Base-by-base conservation (phyloP, 495 filamentous ascomycete species). In the Hypoxylon subgilvum region DNA sequence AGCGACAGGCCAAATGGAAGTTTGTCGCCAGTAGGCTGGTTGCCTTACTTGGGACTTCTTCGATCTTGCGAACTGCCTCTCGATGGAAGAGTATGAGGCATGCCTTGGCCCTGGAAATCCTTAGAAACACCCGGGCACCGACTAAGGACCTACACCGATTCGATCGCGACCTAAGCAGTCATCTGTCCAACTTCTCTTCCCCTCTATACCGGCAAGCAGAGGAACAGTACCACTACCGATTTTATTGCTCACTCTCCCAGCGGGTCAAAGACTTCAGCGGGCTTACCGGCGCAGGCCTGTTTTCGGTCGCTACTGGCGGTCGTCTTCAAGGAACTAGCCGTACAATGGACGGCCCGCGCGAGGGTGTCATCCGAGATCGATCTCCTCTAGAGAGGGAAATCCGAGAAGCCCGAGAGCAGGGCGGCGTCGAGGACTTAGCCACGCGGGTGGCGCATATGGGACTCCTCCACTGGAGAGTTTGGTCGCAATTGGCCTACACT, bases 391-490 rank as follows among this genome's bases (percentile, higher is more conserved):
- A 53, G 35, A 53, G 52, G 8, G 58, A 63, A 0, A 54, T 52
- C 27, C 68, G 72, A n/a, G 76, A 76, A 21, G 67, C 70, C 6
- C 73, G 75, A 12, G 77, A 79, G 38, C 76, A 78, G 34, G 78
- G 73, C 19, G 82, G 83, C 45, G 70, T 89, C 13, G 81, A 84
- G 38, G 84, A 90, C 45, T 83, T 93, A 64, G 84, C 88, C 1
- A 84, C 82, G 51, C 84, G 88, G 22, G 75, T 94, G 31, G 85
- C 90, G 8, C 92, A 95, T 61, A 82, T 96, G 34, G 84, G 85
- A 6, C 79, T 91, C 14, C 72, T 96, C 17, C 91, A 96, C 70
- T 96, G 91, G 91, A 79, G 87, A 42, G 86, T 95, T 2, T 96
- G 91, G 91, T 86, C 83, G 4, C 84, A 85, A 23, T 71, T 90